Evolutionary conservation across 2,329 filamentous ascomycete species (phyloP), one percentile per base, ranked within the genome.

Genomic region (Myrmaecium sp.): DNA sequence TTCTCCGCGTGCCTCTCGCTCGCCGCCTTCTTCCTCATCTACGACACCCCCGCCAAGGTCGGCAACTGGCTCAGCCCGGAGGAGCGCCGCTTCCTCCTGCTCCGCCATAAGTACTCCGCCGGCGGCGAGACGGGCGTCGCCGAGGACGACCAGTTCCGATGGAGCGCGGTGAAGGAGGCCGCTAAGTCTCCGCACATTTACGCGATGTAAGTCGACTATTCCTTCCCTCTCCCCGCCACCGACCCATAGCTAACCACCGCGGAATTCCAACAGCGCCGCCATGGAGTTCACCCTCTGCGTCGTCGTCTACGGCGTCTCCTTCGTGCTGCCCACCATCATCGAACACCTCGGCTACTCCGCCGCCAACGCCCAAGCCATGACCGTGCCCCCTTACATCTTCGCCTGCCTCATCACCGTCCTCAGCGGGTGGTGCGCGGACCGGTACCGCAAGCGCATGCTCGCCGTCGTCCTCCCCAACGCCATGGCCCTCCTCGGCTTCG

Each of bases 31-130:
- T 64, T 57, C 39, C 64, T 72, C 38, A 60, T 74, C 10, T 56
- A 69, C 29, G 69, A 74, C 44, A 69, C 67, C 29, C 67, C 67
- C 4, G 23, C 27, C 4, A 25, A 31, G 14, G 37, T 33, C 12
- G 29, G 28, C 6, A 32, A 30, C 5, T 46, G 40, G 36, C 30
- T 46, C 1, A 30, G 33, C 3, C 29, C 35, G 4, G 41, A 43
- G 10, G 42, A 45, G 22, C 40, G 40, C 9, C 39, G 38, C 14
- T 44, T 35, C 24, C 34, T 46, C 6, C 36, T 38, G 19, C 32
- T 42, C 3, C 36, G 43, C 14, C 35, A 36, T 15, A 38, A 41
- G 32, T 36, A 42, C 28, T 40, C 37, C 13, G 39, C 16, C 36
- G 12, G 22, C 8, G 39, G 36, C n/a, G 30, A 25, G 6, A 33